Evolutionary conservation across 169 alveolate species (phyloP).

Genomic region (Haemoproteus tartakovskyi): DNA sequence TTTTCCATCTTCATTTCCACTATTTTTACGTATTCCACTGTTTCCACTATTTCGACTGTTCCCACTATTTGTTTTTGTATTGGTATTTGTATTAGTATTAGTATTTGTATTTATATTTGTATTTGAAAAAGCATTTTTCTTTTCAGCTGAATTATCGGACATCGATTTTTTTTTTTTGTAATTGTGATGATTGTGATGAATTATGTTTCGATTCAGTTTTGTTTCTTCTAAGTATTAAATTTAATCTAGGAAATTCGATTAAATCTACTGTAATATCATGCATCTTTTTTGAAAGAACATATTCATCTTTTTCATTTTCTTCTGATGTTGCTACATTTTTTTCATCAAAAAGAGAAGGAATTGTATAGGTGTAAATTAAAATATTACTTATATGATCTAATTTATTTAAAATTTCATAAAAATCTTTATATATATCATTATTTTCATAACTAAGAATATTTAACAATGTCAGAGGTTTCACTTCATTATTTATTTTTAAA

Average conservation of each 20-base stretch:
- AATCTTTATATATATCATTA: constrained; percentile 47
- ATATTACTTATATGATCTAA: constrained; percentile 59
- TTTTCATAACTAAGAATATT: constrained; percentile 47
- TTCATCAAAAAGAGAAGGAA: constrained; percentile 20
- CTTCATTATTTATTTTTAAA: constrained; percentile 27
- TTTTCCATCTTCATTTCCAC: background rate
- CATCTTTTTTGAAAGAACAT: background rate
- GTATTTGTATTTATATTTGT: no score
- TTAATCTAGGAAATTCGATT: constrained; percentile 52
- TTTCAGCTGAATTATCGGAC: no score
- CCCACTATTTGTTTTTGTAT: background rate
- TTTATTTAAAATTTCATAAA: constrained; percentile 28
- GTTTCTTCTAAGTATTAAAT: constrained; percentile 21
- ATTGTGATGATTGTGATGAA: no score
- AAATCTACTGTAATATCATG: constrained; percentile 19
- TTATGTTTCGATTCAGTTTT: constrained; percentile 11
- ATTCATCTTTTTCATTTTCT: background rate
- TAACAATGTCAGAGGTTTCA: constrained; percentile 33
- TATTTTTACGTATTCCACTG: background rate
- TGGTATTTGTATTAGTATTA: background rate
- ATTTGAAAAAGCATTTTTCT: no score
- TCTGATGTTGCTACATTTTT: background rate
- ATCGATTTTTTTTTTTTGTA: no score
- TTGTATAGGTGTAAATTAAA: constrained; percentile 34
- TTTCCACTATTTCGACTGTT: no score